Evolutionary conservation across 345 rosid species (phyloP), one percentile per base, ranked within the genome.

Genomic region (Zanthoxylum bungeanum): DNA sequence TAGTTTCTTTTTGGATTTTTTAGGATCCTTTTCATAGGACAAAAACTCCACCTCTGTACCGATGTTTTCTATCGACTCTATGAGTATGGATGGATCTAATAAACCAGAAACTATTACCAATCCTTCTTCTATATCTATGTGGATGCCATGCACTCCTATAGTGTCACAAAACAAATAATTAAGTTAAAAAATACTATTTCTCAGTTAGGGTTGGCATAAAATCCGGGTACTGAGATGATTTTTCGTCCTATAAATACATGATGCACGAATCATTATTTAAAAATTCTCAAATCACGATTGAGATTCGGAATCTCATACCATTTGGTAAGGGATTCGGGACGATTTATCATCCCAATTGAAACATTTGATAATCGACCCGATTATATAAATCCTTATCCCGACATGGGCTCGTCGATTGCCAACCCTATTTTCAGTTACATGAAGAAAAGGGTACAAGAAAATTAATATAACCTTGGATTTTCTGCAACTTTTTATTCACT

Each of bases 381-480:
- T n/a, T n/a, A n/a, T n/a, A n/a, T n/a, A n/a, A n/a, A n/a, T n/a
- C n/a, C n/a, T n/a, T n/a, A n/a, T n/a, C n/a, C n/a, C n/a, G n/a
- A n/a, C n/a, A n/a, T n/a, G n/a, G n/a, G n/a, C n/a, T n/a, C n/a
- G n/a, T n/a, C n/a, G n/a, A n/a, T n/a, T n/a, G n/a, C n/a, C n/a
- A n/a, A n/a, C n/a, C 1, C 31, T 2, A 11, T 28, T 56, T 28
- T 36, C 36, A 28, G 16, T 28, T 57, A 28, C 34, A 28, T 2
- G 3, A 12, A 27, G 17, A 56, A 56, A 53, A 25, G 33, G 17
- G 31, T 1, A 55, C 59, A 27, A 55, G 19, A 9, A 1, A 33
- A 19, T 16, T 9, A 17, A 9, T 3, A 34, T 28, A 60, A 74
- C 84, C 81, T 12, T 68, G 64, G 49, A 75, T 77, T 71, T 77